A percentile compares a stretch with the other conserved stretches of the same genome.
Evolutionary conservation across 371 early-diverging fungal species (phyloP).

Genomic region (Zopfochytrium polystomum): DNA sequence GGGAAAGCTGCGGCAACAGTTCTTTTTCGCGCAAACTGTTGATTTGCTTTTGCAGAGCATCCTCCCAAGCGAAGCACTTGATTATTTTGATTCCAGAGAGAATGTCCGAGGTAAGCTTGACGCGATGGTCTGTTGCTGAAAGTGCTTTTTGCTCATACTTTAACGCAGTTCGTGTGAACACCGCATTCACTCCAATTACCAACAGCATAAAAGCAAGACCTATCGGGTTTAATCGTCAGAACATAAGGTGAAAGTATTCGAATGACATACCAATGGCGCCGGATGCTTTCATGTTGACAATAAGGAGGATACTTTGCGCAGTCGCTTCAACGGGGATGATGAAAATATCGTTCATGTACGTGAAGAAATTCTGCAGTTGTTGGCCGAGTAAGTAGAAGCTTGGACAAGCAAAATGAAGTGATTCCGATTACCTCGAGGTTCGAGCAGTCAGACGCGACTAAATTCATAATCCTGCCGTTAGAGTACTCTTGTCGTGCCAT

Average conservation of each 20-base stretch:
- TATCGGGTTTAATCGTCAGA: too few relatives aligned
- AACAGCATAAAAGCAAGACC: conserved; percentile 14
- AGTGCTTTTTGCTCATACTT: conserved; percentile 15
- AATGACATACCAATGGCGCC: conserved; percentile 17
- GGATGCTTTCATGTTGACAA: conserved; percentile 8
- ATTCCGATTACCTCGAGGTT: too few relatives aligned
- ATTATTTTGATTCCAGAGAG: conserved; percentile 33
- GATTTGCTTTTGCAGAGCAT: conserved; percentile 32
- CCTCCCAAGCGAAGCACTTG: conserved; percentile 52
- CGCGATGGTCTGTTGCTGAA: conserved; percentile 20
- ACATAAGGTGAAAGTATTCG: too few relatives aligned
- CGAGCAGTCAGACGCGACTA: too few relatives aligned
- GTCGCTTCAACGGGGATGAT: conserved; percentile 9
- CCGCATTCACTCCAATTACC: not conserved
- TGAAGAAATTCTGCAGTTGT: too few relatives aligned
- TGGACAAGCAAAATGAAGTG: too few relatives aligned
- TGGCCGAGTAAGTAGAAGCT: too few relatives aligned
- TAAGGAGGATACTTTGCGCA: conserved; percentile 9
- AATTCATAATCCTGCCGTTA: too few relatives aligned
- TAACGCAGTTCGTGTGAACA: not conserved
- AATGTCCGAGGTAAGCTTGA: conserved; percentile 14
- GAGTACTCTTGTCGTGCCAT: too few relatives aligned
- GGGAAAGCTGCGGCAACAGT: conserved; percentile 19
- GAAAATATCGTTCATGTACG: too few relatives aligned
- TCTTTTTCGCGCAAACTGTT: conserved; percentile 36